Evolutionary conservation across 2,329 filamentous ascomycete species (phyloP).

Genomic region (Arthrinium phaeospermum): DNA sequence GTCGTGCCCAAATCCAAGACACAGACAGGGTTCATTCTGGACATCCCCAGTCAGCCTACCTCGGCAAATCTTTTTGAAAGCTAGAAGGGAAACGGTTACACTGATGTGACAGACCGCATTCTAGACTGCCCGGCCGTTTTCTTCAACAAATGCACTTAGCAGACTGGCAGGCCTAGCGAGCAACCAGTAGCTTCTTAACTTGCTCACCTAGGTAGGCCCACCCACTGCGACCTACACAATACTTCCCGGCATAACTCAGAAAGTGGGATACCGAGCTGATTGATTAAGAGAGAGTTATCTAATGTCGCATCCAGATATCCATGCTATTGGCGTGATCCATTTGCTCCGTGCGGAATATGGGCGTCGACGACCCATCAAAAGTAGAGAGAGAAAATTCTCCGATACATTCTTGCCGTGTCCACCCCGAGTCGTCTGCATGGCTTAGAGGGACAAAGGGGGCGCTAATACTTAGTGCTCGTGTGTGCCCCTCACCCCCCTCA

Average conservation of each 20-base stretch:
- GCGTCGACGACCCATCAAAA: background rate
- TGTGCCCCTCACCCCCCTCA: background rate
- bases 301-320: background rate
- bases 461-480: background rate
- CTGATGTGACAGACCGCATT: background rate
- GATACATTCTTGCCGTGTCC: background rate
- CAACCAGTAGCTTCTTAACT: background rate
- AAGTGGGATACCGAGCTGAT: background rate
- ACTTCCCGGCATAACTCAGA: background rate
- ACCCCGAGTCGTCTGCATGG: background rate
- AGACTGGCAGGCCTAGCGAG: background rate
- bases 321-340: background rate
- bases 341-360: background rate
- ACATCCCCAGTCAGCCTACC: background rate
- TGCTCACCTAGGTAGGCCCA: background rate
- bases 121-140: background rate
- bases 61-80: background rate
- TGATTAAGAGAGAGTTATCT: background rate
- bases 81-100: conserved; percentile 1
- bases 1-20: background rate
- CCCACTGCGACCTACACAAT: background rate
- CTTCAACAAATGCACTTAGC: background rate
- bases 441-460: background rate
- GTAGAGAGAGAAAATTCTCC: background rate
- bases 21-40: background rate